phyloP scores from a whole-genome alignment of 2,329 filamentous ascomycete species.

The Trichoderma cornu-damae region DNA sequence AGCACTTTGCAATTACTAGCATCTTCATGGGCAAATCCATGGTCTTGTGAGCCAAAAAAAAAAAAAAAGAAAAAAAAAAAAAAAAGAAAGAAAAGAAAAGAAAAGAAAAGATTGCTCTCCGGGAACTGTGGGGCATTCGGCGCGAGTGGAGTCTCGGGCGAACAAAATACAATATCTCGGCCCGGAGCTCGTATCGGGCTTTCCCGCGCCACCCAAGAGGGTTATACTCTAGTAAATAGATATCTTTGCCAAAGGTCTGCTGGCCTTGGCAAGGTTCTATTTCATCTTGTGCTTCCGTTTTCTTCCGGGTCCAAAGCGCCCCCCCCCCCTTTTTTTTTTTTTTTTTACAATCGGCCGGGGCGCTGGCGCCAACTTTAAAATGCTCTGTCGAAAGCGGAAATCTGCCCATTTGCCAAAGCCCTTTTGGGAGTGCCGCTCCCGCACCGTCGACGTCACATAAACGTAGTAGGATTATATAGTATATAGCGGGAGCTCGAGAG shows the following conservation, averaged over 20 bases:
- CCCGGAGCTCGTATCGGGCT: neutral
- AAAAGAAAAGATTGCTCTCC: neutral
- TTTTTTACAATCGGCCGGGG: neutral
- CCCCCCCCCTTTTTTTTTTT: too few species aligned
- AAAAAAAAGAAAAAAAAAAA: too few species aligned
- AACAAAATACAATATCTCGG: neutral
- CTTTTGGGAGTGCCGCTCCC: neutral
- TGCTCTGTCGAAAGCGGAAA: neutral
- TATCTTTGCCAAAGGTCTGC: too few species aligned
- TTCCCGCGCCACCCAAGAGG: too few species aligned
- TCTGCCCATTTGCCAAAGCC: neutral
- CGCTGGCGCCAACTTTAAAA: neutral
- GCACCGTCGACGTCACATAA: slow-evolving; percentile 16
- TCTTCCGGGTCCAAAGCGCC: too few species aligned
- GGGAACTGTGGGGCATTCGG: slow-evolving; percentile 5
- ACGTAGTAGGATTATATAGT: neutral
- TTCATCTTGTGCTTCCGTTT: too few species aligned
- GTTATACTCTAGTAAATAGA: too few species aligned
- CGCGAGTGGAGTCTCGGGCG: neutral
- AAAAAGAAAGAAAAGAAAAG: too few species aligned
- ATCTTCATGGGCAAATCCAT: too few species aligned
- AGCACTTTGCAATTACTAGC: too few species aligned
- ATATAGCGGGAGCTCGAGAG: neutral
- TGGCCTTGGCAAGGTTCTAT: neutral
- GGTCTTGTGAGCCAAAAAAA: too few species aligned